Conservation (phyloP, 2,329 filamentous ascomycete species). For the Helminthosporium solani region DNA sequence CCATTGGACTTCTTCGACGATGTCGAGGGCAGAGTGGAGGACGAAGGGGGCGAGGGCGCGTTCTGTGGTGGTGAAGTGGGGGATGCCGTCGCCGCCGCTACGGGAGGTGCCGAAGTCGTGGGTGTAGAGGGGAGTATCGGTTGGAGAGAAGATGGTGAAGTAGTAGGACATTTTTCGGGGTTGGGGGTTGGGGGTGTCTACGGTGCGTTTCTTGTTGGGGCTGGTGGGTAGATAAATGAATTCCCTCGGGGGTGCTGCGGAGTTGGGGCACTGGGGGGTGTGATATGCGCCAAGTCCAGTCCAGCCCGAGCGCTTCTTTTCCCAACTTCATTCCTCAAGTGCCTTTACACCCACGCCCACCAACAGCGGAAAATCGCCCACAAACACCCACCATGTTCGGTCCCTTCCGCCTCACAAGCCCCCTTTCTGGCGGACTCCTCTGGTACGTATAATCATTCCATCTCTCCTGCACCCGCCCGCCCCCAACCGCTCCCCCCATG, state of each 20-base stretch:
- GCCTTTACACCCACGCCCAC: too few relatives aligned
- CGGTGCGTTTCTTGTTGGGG: too few relatives aligned
- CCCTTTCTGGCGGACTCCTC: constrained; percentile 42
- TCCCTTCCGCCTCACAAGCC: constrained; percentile 43
- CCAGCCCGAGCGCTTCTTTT: constrained; percentile 30
- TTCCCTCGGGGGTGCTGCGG: constrained; percentile 15
- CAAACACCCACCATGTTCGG: constrained; percentile 39
- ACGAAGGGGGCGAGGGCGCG: constrained; percentile 97
- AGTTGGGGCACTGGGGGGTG: constrained; percentile 5
- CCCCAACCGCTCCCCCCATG: too few relatives aligned
- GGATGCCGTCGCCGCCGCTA: constrained; percentile 87
- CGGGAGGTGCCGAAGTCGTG: constrained; percentile 97
- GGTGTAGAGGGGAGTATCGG: constrained; percentile 95
- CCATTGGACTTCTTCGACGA: constrained; percentile 97
- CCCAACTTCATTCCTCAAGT: constrained; percentile 21
- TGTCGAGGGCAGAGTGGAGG: constrained; percentile 88
- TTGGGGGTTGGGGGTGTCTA: too few relatives aligned
- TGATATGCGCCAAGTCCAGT: constrained; percentile 31
- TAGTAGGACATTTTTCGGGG: constrained; percentile 98
- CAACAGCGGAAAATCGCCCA: too few relatives aligned
- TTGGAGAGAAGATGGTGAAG: constrained; percentile 93
- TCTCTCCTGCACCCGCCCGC: not conserved
- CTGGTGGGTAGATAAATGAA: constrained; percentile 1
- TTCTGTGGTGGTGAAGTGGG: constrained; percentile 84
- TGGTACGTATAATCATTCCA: constrained; percentile 28